Percentiles rank a stretch among this genome's conserved stretches.
phyloP scores from a whole-genome alignment of 345 rosid genomes.

The Pelargonium nanum region DNA sequence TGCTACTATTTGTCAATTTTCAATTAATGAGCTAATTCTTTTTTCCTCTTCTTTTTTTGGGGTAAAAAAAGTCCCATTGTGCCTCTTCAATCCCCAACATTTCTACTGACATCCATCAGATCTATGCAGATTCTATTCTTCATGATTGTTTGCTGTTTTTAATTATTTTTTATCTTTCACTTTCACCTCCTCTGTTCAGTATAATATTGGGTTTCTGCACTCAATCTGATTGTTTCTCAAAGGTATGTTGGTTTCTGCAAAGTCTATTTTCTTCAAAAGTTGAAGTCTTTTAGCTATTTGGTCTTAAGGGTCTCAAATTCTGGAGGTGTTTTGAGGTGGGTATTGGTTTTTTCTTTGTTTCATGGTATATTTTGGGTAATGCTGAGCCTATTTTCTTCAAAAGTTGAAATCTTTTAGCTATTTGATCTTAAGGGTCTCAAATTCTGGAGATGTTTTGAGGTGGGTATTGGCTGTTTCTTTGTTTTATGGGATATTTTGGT shows the following conservation, averaged over 20 bases:
- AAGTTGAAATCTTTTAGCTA: neutral
- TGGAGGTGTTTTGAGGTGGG: neutral
- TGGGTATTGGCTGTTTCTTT: conserved; percentile 3
- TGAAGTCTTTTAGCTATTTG: neutral
- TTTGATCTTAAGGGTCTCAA: neutral
- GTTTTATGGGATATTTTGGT: conserved; percentile 1
- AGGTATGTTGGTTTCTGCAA: neutral
- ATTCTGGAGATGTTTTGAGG: neutral
- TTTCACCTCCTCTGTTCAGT: neutral
- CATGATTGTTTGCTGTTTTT: neutral
- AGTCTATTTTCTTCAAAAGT: neutral
- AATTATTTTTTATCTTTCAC: neutral
- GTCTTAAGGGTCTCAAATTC: neutral
- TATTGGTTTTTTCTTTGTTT: neutral
- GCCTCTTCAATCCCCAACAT: neutral
- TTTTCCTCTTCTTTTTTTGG: too few relatives aligned
- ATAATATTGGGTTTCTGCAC: too few relatives aligned
- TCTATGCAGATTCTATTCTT: conserved; percentile 1
- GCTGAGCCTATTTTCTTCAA: too few relatives aligned
- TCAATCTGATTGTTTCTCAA: neutral
- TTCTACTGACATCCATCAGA: conserved; percentile 13
- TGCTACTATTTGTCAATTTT: too few relatives aligned
- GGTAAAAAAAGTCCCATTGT: neutral
- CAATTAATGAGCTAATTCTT: too few relatives aligned
- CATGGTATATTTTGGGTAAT: too few relatives aligned